Base-by-base conservation (phyloP, 23 red algal genomes). In the Gracilariopsis chorda region DNA sequence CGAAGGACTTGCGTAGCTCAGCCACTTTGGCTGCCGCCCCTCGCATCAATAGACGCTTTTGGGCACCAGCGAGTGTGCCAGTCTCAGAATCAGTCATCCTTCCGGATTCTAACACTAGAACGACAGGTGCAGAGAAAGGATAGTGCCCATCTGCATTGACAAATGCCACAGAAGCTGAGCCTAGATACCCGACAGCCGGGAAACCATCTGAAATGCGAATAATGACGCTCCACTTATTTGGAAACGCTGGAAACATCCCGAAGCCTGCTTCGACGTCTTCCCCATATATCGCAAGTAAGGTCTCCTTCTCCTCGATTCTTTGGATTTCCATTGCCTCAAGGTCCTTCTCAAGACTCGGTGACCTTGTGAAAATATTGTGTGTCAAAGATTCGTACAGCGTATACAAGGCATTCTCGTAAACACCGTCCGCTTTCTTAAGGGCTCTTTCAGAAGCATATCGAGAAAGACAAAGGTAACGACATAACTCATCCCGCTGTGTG, bases 391-490 rank as follows among this genome's bases (percentile, higher is more conserved):
- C 56, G 77, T 72, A 91, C 13, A 91, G 63, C 3, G 53, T 19
- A 27, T 46, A 23, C 14, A 82, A 64, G 14, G 73, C 76, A 0
- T 32, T 21, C 32, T 57, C 58, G 28, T 59, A 49, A 16, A 82
- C 62, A 29, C 88, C 88, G 27, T 48, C 76, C 47, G 88, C 12
- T 58, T 34, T 73, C 23, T 44, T 69, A 53, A 91, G 61, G 5
- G 88, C 88, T 30, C 70, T 91, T 59, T 91, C 88, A 19, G 63
- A 73, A 52, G 88, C 88, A 51, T 82, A 61, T 63, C 63, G 35
- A 9, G 88, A 91, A 21, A 91, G 42, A 29, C 88, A 91, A 43
- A 73, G 1, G 19, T 46, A 69, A 29, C 45, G 36, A 43, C 48
- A 65, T 25, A 91, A 51, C 37, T 81, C 63, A 43, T 80, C 59